Percentiles rank a stretch among this genome's conserved stretches.
Conservation (phyloP, 352 stramenopile species). For the Phytophthora rubi region DNA sequence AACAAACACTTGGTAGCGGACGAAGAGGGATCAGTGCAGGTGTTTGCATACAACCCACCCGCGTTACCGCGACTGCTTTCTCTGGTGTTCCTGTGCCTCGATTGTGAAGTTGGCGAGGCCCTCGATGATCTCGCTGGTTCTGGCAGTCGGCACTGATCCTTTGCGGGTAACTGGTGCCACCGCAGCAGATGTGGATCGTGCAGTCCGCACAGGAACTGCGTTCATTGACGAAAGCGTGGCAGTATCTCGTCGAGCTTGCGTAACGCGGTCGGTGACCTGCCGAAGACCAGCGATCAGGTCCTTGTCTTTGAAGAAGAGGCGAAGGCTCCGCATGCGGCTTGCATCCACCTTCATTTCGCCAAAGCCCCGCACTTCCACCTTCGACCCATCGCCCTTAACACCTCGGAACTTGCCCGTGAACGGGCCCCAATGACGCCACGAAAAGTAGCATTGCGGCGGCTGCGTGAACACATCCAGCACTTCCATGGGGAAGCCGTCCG, state of each 20-base stretch:
- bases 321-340: constrained; percentile 54
- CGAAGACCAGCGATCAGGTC: constrained; percentile 63
- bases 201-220: constrained; percentile 9
- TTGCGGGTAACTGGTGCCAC: constrained; percentile 30
- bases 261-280: constrained; percentile 31
- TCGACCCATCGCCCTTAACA: constrained; percentile 61
- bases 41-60: not conserved
- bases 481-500: constrained; percentile 82
- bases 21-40: constrained; percentile 3
- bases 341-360: constrained; percentile 71
- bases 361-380: constrained; percentile 74
- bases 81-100: constrained; percentile 39
- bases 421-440: constrained; percentile 80
- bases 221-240: constrained; percentile 17
- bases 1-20: constrained; percentile 15
- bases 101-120: constrained; percentile 54
- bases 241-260: constrained; percentile 31
- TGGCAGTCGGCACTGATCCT: constrained; percentile 25
- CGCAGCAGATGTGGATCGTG: constrained; percentile 25
- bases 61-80: constrained; percentile 34
- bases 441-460: constrained; percentile 77
- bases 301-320: constrained; percentile 73
- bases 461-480: constrained; percentile 82
- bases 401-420: constrained; percentile 76
- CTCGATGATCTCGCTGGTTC: constrained; percentile 56